Base-by-base conservation (phyloP, 129 eudicot species). In the Lonicera japonica region DNA sequence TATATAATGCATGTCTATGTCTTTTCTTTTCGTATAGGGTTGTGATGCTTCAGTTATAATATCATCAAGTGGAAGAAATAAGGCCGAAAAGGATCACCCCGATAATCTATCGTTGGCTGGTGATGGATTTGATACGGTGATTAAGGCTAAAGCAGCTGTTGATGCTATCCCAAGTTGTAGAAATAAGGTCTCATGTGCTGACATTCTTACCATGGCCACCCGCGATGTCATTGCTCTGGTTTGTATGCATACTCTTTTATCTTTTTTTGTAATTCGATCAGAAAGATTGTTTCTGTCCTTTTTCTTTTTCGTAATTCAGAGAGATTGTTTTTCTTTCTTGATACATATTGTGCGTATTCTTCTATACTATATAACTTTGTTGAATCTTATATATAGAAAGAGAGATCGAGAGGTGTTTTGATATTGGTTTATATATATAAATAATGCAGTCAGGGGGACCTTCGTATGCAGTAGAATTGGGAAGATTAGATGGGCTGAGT, bases 191-290 rank as follows among this genome's bases (percentile, higher is more conserved):
- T 89, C 97, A 0, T 89, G 97, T 69, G 97, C 97, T 2, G 97
- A 90, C 68, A 86, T 90, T 78, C 92, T 91, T 47, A 75, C 94
- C 65, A 72, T 91, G 80, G 97, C 97, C 43, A 83, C 97, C 47
- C 83, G 97, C 4, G 97, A 91, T 56, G 97, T 84, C 24, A 68
- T 87, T 38, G 51, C 50, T 3, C 25, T 78, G 80, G 97, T 90
- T 18, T 0, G 81, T 75, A 25, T 17, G 0, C 10, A 53, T 36
- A 1, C 5, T 9, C 22, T 57, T 29, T 7, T 60, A 21, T 50
- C 7, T 14, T 25, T 13, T 24, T 1, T 21, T 24, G 36, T 21
- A n/a, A n/a, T n/a, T n/a, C n/a, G n/a, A n/a, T n/a, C n/a, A n/a
- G n/a, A n/a, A n/a, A n/a, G n/a, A n/a, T n/a, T n/a, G n/a, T n/a